Evolutionary conservation across 1,139 yeast genomes (phyloP).

Genomic region (Suhomyces chickasaworum): DNA sequence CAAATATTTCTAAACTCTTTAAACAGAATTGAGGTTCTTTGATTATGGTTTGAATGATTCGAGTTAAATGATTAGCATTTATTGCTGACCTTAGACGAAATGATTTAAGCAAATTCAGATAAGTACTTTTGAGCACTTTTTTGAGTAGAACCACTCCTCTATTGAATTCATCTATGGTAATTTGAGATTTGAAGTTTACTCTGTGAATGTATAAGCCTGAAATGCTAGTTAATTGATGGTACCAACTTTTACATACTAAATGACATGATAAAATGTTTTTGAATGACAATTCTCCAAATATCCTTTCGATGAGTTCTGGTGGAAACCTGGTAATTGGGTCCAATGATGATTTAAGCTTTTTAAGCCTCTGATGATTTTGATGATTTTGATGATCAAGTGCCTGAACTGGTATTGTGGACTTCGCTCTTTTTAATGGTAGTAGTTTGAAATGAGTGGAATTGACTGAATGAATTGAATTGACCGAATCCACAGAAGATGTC

Average conservation of each 20-base stretch:
- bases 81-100: constrained; percentile 30
- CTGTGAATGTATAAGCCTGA: constrained; percentile 29
- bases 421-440: constrained; percentile 6
- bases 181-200: constrained; percentile 28
- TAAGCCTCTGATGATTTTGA: too few species aligned
- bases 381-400: too few species aligned
- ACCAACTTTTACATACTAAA: constrained; percentile 39
- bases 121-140: constrained; percentile 21
- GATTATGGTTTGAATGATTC: constrained; percentile 30
- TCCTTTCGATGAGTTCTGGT: constrained; percentile 30
- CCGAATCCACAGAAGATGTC: not conserved
- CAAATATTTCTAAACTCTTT: constrained; percentile 30
- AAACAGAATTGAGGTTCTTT: constrained; percentile 25
- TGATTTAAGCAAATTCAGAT: constrained; percentile 22
- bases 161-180: constrained; percentile 33
- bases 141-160: constrained; percentile 33
- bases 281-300: constrained; percentile 29
- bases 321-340: constrained; percentile 38
- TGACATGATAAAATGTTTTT: constrained; percentile 29
- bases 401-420: not conserved
- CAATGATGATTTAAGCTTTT: constrained; percentile 1
- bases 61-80: constrained; percentile 25
- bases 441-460: constrained; percentile 2
- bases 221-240: constrained; percentile 26
- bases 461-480: too few species aligned